Evolutionary conservation across 371 early-diverging fungal genomes (phyloP).

Genomic region (Smittium mucronatum): DNA sequence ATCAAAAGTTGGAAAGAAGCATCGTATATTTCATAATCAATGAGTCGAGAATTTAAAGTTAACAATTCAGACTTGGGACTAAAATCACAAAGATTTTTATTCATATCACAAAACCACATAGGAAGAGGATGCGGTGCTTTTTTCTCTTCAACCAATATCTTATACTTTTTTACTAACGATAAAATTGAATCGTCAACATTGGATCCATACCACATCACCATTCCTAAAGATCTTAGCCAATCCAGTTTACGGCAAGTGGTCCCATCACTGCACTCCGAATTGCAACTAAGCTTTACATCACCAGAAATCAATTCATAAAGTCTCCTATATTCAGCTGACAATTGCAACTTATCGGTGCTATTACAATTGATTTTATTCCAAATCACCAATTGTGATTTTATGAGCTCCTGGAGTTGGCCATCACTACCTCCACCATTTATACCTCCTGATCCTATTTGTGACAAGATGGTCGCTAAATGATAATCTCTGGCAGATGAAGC

Average conservation of each 20-base stretch:
- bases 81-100: neutral
- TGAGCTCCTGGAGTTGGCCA: constrained; percentile 26
- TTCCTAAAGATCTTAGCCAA: constrained; percentile 55
- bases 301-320: constrained; percentile 44
- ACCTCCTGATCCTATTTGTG: constrained; percentile 44
- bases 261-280: constrained; percentile 14
- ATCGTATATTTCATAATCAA: constrained; percentile 33
- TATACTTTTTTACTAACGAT: neutral
- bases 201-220: constrained; percentile 52
- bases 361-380: neutral
- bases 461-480: constrained; percentile 50
- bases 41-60: neutral
- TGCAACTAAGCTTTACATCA: constrained; percentile 20
- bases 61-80: neutral
- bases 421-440: constrained; percentile 32
- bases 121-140: constrained; percentile 7
- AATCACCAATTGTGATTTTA: constrained; percentile 38
- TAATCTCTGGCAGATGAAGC: constrained; percentile 42
- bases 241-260: constrained; percentile 30
- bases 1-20: constrained; percentile 47
- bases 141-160: neutral
- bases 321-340: constrained; percentile 28
- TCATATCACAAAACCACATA: neutral
- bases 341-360: constrained; percentile 25
- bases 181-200: neutral